Evolutionary conservation across 257 asterid species (phyloP).

Genomic region (Primulina huaijiensis): DNA sequence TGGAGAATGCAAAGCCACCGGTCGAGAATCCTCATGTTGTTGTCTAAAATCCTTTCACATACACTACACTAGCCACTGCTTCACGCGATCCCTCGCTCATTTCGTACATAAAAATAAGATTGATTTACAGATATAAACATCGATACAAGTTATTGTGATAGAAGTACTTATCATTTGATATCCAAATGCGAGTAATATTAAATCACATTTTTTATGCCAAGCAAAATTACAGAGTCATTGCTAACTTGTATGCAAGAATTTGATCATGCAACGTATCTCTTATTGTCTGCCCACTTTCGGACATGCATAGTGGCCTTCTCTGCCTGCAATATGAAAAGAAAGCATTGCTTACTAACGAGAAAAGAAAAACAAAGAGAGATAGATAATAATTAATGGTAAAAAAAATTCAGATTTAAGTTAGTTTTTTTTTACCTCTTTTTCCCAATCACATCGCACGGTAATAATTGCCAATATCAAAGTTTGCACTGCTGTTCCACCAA

Average conservation of each 20-base stretch:
- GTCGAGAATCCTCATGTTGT: neutral
- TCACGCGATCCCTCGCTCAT: neutral
- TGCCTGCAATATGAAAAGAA: conserved; percentile 38
- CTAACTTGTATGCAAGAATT: no score
- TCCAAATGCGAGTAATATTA: neutral
- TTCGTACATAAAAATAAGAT: no score
- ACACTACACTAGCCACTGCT: neutral
- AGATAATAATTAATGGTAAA: no score
- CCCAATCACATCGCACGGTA: conserved; percentile 60
- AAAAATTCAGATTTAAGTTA: no score
- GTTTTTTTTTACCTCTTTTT: conserved; percentile 50
- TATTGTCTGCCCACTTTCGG: conserved; percentile 40
- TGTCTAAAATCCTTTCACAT: neutral
- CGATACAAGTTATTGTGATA: neutral
- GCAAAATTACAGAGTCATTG: no score
- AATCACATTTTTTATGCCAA: no score
- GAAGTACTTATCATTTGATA: neutral
- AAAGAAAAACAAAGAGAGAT: neutral
- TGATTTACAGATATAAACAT: no score
- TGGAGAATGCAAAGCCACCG: neutral
- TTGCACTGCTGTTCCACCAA: conserved; percentile 72
- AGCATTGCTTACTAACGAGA: neutral
- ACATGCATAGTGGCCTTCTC: conserved; percentile 48
- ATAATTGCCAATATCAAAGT: conserved; percentile 49
- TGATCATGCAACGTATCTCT: neutral